Evolutionary conservation across 2,329 filamentous ascomycete species (phyloP), one percentile per base, ranked within the genome.

Genomic region (Neofusicoccum sp.): DNA sequence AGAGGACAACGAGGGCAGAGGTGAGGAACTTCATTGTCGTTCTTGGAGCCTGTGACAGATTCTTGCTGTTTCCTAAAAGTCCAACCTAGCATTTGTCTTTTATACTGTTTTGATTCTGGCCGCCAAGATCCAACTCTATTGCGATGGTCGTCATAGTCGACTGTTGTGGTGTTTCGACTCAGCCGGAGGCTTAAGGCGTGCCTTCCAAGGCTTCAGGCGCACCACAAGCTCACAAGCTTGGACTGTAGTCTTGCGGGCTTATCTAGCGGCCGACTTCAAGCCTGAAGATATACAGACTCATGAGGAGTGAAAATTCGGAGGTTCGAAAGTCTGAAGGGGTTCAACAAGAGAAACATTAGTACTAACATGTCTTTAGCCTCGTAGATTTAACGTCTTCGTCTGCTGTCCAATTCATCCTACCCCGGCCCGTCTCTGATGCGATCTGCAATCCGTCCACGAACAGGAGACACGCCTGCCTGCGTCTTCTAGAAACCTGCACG

Each of bases 1-100:
- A 29, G n/a, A 49, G 22, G 29, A 49, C 29, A 29, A 29, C n/a
- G 47, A 49, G 11, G 31, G 34, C 34, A 14, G 47, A 49, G 47
- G 47, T n/a, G 47, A 49, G 34, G 47, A 49, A 49, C 47, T 49
- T 49, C 47, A 49, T 49, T 49, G 22, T 49, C n/a, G 47, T 6
- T 49, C 7, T 7, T 49, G 6, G 14, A 12, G 14, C 28, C 22
- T 29, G 28, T 47, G 6, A 14, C 3, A 29, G n/a, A n/a, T 49
- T 33, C 11, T 28, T 33, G 12, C 16, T 49, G 47, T 4, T n/a
- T 11, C 44, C 31, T 6, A 5, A 14, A 4, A 6, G 6, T 34
- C 47, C 29, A n/a, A 4, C 8, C 29, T 12, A 16, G 34, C 29
- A 34, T 7, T 34, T 7, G 9, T 33, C 47, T 34, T 28, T 49